Evolutionary conservation across 192 early-diverging fungal species (phyloP).

Genomic region (Lobosporangium transversale): DNA sequence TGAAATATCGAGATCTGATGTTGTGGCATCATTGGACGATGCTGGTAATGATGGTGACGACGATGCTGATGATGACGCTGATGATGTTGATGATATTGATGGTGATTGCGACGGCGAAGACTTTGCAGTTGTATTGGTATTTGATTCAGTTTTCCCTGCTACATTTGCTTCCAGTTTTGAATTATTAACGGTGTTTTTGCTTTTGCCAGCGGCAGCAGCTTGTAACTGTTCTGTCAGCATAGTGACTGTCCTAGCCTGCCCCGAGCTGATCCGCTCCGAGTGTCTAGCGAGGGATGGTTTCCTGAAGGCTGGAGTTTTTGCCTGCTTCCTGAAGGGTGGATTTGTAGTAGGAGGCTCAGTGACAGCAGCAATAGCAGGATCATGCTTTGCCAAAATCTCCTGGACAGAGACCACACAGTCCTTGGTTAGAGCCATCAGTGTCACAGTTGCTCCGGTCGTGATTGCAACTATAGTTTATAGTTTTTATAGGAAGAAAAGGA

Average conservation of each 20-base stretch:
- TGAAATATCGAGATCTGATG: too few species aligned
- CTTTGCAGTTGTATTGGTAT: background rate
- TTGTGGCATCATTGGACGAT: background rate
- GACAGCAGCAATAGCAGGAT: slow-evolving; percentile 29
- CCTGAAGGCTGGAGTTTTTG: too few species aligned
- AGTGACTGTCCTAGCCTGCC: slow-evolving; percentile 13
- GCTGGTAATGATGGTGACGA: background rate
- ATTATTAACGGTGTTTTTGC: background rate
- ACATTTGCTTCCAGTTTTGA: background rate
- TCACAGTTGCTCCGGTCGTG: slow-evolving; percentile 10
- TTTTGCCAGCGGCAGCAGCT: slow-evolving; percentile 12
- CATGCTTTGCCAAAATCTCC: slow-evolving; percentile 28
- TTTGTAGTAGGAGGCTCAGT: background rate
- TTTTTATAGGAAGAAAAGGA: background rate
- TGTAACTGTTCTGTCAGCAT: slow-evolving; percentile 39
- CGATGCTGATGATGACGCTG: background rate
- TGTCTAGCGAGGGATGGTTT: slow-evolving; percentile 18
- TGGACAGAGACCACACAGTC: slow-evolving; percentile 13
- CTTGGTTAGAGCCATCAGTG: slow-evolving; percentile 14
- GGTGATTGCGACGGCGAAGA: background rate
- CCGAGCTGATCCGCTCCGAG: slow-evolving; percentile 2
- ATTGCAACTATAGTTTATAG: slow-evolving; percentile 9
- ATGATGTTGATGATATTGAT: background rate
- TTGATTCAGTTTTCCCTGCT: background rate
- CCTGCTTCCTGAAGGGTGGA: background rate